Conservation (phyloP, 208 protist species). For the Trypanosoma theileri region DNA sequence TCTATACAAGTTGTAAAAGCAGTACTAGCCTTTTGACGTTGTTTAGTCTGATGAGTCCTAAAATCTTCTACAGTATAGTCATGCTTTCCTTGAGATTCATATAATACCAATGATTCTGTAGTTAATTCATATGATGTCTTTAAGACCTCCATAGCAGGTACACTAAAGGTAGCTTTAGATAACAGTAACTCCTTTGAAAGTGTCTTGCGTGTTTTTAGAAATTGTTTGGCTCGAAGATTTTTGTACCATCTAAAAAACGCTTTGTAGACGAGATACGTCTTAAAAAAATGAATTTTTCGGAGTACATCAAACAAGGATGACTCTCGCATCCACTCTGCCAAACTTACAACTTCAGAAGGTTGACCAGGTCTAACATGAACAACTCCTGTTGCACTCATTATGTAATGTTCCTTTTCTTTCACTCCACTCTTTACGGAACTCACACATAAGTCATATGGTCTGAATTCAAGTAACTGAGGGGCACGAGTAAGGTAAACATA, state of each 20-base stretch:
- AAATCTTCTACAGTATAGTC: constrained; percentile 91
- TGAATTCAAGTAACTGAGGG: constrained; percentile 75
- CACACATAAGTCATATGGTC: constrained; percentile 92
- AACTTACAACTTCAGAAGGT: constrained; percentile 90
- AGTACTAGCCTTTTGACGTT: constrained; percentile 63
- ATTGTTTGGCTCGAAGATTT: constrained; percentile 77
- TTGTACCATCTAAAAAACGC: constrained; percentile 84
- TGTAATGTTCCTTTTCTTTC: constrained; percentile 91
- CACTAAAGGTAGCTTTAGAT: constrained; percentile 85
- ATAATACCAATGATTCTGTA: constrained; percentile 68
- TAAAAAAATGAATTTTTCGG: constrained; percentile 91
- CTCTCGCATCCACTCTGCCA: constrained; percentile 92
- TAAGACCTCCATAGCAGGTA: constrained; percentile 74
- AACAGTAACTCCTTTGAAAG: constrained; percentile 82
- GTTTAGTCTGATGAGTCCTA: constrained; percentile 52
- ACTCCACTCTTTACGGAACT: constrained; percentile 59
- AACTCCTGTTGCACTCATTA: constrained; percentile 92
- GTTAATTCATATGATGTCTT: constrained; percentile 80
- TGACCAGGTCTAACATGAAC: constrained; percentile 89
- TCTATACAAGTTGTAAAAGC: constrained; percentile 67
- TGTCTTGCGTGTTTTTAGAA: constrained; percentile 55
- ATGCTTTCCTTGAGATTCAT: constrained; percentile 85
- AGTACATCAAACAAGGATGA: constrained; percentile 92
- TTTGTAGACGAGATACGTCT: constrained; percentile 90
- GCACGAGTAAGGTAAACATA: constrained; percentile 92